These are phyloP conservation scores for Coix lacrymajobi DNA, from an alignment of 176 grass and related monocot genomes.

Conservation along the genomic window DNA sequence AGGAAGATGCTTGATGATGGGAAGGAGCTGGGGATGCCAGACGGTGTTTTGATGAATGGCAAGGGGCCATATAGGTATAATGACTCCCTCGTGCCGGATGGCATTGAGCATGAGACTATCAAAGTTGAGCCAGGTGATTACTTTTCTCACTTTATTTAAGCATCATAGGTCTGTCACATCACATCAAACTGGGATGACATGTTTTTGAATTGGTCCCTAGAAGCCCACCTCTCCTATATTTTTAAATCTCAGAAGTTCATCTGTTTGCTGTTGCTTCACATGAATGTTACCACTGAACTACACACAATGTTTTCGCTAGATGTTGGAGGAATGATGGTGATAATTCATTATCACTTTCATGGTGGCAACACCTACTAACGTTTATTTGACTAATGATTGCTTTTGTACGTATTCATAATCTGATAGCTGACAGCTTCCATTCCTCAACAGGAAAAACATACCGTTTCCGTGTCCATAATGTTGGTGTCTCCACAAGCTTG, in stretches of 20 bases:
- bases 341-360: not conserved
- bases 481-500: constrained; percentile 81
- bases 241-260: not conserved
- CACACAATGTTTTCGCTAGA: not conserved
- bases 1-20: constrained; percentile 76
- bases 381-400: not conserved
- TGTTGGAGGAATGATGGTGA: not conserved
- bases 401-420: not conserved
- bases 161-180: not conserved
- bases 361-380: not conserved
- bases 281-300: not conserved
- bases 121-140: constrained; percentile 86
- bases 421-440: not conserved
- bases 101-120: constrained; percentile 75
- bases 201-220: not conserved
- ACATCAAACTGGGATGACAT: not conserved
- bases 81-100: constrained; percentile 58
- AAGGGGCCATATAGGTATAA: constrained; percentile 90
- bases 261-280: not conserved
- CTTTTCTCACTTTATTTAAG: not conserved
- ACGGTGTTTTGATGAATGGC: constrained; percentile 89
- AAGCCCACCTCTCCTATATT: not conserved
- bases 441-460: constrained; percentile 79
- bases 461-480: constrained; percentile 83
- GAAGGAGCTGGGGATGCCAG: constrained; percentile 74